A percentile compares a stretch with the other conserved stretches of the same genome.
Conservation (phyloP, 257 asterid genomes). For the Solanum ahanhuiri region DNA sequence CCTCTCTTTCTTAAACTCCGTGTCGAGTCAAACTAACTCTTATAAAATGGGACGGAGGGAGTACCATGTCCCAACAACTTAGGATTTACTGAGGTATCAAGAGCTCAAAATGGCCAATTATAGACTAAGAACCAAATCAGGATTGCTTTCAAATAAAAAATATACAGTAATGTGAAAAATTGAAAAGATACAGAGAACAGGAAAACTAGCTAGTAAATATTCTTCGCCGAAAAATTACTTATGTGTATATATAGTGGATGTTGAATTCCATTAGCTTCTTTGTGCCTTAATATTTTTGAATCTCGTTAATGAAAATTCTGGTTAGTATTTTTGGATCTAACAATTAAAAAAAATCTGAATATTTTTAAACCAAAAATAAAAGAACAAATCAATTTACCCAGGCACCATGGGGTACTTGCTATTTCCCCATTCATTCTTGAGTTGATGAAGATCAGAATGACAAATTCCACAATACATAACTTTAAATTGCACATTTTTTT, state of each 20-base stretch:
- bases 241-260: not conserved
- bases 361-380: not conserved
- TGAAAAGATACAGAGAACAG: too few relatives aligned
- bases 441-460: constrained; percentile 41
- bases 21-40: too few relatives aligned
- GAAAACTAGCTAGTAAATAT: not conserved
- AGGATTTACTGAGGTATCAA: too few relatives aligned
- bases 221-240: not conserved
- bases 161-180: too few relatives aligned
- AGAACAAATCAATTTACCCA: constrained; percentile 16
- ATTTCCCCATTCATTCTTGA: constrained; percentile 40
- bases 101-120: too few relatives aligned
- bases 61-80: too few relatives aligned
- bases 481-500: constrained; percentile 37
- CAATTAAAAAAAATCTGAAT: not conserved
- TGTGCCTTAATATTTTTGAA: not conserved
- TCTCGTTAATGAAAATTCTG: not conserved
- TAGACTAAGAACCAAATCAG: too few relatives aligned
- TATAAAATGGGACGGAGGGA: too few relatives aligned
- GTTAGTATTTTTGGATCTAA: not conserved
- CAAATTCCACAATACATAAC: constrained; percentile 45
- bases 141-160: too few relatives aligned
- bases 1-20: too few relatives aligned
- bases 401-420: constrained; percentile 36
- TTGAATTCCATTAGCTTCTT: not conserved